Evolutionary conservation across 1,284 basidiomycete species (phyloP), one percentile per base, ranked within the genome.

Genomic region (Wolfiporia cocos): DNA sequence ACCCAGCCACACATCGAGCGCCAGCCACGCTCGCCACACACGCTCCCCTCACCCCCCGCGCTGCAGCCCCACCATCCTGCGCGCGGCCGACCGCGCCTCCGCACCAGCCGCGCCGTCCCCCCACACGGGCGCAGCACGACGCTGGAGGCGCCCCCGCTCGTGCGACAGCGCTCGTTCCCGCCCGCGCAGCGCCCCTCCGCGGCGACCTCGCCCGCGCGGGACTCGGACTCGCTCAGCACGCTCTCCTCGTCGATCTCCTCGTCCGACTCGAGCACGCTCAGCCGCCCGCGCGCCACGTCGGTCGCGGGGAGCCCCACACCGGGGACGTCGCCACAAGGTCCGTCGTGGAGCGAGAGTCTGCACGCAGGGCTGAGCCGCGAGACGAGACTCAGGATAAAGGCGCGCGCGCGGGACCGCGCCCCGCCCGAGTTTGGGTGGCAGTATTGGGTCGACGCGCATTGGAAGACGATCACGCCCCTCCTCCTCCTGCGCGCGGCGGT

Each of bases 331-430:
- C 44, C 30, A 21, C 12, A 3, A 12, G 20, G 21, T 4, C 20
- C 24, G 20, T 37, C 34, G 10, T 59, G 55, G 56, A 50, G 48
- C 44, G 58, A 56, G 41, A 49, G 49, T n/a, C 43, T 58, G 20
- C 57, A 53, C 23, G 52, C 49, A 31, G 58, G 57, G 11, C 44
- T 61, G 31, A 61, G 58, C 35, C 52, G 56, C 5, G 58, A 61
- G 44, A 47, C 58, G 20, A 47, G 58, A 3, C 15, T 58, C 33
- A 37, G 58, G 9, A 58, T 61, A 52, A 59, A 51, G 43, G 57
- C 58, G 3, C 50, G 50, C 12, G 54, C 57, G 18, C 50, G 49
- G 36, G 57, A 61, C 19, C 51, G 51, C 15, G 57, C 58, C 1
- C 26, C 50, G 30, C 58, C 58, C 1, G 42, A 49, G 15, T 58